Percentiles rank a stretch among this genome's conserved stretches.
Conservation (phyloP, 2,329 filamentous ascomycete genomes). For the Exophiala dermatitidis region DNA sequence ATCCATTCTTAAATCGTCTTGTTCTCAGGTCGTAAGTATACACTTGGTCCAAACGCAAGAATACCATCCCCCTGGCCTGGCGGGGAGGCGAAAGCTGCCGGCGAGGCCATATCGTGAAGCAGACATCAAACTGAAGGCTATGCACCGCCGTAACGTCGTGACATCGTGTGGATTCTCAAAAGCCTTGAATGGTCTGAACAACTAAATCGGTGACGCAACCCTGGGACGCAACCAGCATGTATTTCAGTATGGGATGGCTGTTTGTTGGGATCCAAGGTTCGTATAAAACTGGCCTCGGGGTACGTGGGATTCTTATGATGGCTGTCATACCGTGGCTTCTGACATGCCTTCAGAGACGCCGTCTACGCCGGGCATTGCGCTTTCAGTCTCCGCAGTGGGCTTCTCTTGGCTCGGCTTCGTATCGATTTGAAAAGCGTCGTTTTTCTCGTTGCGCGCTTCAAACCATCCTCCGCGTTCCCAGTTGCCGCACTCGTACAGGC, state of each 20-base stretch:
- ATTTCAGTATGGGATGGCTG: no score
- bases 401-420: slow-evolving; percentile 26
- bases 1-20: no score
- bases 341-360: not conserved
- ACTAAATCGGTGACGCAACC: no score
- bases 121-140: not conserved
- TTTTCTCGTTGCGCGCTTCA: slow-evolving; percentile 30
- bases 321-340: not conserved
- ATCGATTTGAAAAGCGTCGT: slow-evolving; percentile 20
- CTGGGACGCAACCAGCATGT: no score
- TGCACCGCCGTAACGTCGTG: not conserved
- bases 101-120: no score
- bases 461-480: slow-evolving; percentile 93
- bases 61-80: no score
- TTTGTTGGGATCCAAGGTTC: no score
- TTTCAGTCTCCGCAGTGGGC: slow-evolving; percentile 6
- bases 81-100: no score
- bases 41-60: no score
- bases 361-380: not conserved
- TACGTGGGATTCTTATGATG: not conserved
- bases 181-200: no score
- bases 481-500: slow-evolving; percentile 61
- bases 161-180: not conserved
- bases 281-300: no score
- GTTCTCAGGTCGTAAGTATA: no score